Conservation (phyloP, 1,139 yeast species). For the Yamadazyma pseudoaaseri region DNA sequence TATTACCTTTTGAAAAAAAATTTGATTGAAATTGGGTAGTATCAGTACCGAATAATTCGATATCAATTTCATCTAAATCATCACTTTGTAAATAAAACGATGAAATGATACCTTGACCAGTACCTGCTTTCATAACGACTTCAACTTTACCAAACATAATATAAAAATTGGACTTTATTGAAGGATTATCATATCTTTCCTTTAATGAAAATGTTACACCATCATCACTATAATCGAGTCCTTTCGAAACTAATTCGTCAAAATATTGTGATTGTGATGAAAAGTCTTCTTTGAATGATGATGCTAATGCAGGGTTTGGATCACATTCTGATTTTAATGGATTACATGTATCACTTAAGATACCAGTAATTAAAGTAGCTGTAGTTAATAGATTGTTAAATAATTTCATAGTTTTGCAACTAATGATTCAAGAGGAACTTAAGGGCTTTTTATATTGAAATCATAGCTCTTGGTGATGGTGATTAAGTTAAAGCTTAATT, state of each 20-base stretch:
- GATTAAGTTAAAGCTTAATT: not conserved
- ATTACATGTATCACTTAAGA: slow-evolving; percentile 23
- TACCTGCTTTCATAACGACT: slow-evolving; percentile 66
- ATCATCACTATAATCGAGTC: slow-evolving; percentile 22
- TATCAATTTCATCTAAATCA: slow-evolving; percentile 82
- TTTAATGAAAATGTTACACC: slow-evolving; percentile 64
- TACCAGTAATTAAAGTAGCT: slow-evolving; percentile 7
- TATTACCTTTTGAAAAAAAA: slow-evolving; percentile 77
- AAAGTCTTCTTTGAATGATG: slow-evolving; percentile 53
- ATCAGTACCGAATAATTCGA: slow-evolving; percentile 84
- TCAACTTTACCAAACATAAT: slow-evolving; percentile 86
- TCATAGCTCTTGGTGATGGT: too few relatives aligned
- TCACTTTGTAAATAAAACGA: slow-evolving; percentile 82
- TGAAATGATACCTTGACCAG: slow-evolving; percentile 75
- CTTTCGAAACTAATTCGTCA: slow-evolving; percentile 23
- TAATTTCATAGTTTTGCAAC: slow-evolving; percentile 10
- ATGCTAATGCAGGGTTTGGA: slow-evolving; percentile 55
- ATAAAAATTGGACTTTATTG: slow-evolving; percentile 72
- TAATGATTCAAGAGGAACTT: not conserved
- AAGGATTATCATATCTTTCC: slow-evolving; percentile 70
- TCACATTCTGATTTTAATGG: slow-evolving; percentile 34
- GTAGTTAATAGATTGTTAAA: slow-evolving; percentile 8
- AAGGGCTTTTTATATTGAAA: not conserved
- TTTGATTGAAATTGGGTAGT: slow-evolving; percentile 72
- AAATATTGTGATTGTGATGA: slow-evolving; percentile 40